Evolutionary conservation across 495 filamentous ascomycete genomes (phyloP), one percentile per base, ranked within the genome.

Genomic region (Glutinoglossum americanum): DNA sequence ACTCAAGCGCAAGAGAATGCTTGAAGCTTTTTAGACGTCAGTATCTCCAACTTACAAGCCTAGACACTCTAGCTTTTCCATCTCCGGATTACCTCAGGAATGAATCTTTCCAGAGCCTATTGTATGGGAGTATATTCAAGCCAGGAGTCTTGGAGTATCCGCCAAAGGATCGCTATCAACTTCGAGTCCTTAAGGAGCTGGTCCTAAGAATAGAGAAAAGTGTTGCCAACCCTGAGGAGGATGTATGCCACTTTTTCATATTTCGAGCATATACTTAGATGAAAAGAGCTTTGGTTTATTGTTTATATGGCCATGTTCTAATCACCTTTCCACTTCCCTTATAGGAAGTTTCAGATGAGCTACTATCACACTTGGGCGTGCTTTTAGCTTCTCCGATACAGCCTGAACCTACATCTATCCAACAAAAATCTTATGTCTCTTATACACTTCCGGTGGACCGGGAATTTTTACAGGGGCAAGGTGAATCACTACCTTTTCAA

Each of bases 301-400:
- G 8, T 53, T 11, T 28, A 0, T 28, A 53, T 17, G 28, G 2
- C 26, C 13, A 13, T 30, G 49, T 10, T 60, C 63, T 64, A 48
- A 63, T 61, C 28, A 59, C 58, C 61, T 48, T 60, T 61, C 54
- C 25, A 62, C 60, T 61, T 5, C 25, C n/a, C 47, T 7, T 19
- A 57, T 64, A 94, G 87, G 85, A 81, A 65, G 80, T 93, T 51
- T 82, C 80, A 54, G 83, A 90, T 63, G 70, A 81, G 62, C 76
- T 94, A 61, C 80, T 85, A 67, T 68, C 69, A 44, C 69, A 69
- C 54, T 73, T 88, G 62, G 76, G 78, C 35, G 60, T 65, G 32
- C 71, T 90, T 21, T 68, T 90, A 45, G 67, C 74, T 13, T 69
- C 74, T 28, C 76, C 76, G 4, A 64, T 85, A 27, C 80, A 77